Base-by-base conservation (phyloP, 192 early-diverging fungal species). In the Spinellus fusiger region DNA sequence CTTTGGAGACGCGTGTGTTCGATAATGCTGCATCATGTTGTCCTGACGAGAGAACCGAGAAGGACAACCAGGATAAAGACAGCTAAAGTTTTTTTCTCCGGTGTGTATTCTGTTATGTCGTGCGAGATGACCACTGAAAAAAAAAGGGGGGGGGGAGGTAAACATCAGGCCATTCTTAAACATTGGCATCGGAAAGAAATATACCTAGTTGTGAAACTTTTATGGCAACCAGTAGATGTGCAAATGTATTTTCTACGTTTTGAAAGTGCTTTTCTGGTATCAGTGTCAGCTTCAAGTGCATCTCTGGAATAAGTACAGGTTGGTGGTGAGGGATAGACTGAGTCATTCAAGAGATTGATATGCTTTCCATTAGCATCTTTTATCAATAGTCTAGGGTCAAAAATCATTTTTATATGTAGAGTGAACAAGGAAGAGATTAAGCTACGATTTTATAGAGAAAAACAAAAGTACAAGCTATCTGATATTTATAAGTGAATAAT, bases 11-110 rank as follows among this genome's bases (percentile, higher is more conserved):
- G 85, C 73, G 61, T 92, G 90, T 1, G 88, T 89, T 50, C 87
- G 85, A 64, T 87, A 89, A 62, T 92, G 90, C 57, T 92, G 90
- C 84, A 87, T 89, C 87, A 90, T 90, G 66, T 92, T 89, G 71
- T 92, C 90, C 49, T 89, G 87, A 53, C 90, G 76, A 33, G 88
- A 88, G 50, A 92, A 92, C 72, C 81, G 77, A 65, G 83, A 85
- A 7, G 71, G 73, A 68, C 90, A 92, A 8, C 83, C 87, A 0
- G 80, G 76, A 66, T 81, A 76, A 20, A 79, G 73, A 61, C 91
- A 93, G 0, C 66, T 29, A 66, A 85, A 91, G 73, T 87, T 85
- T 69, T 89, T 89, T 70, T 89, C 89, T 18, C 89, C 89, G 0
- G 84, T 89, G 66, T 93, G 90, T 44, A 93, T 86, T 27, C 91